Conservation (phyloP, 495 filamentous ascomycete genomes). For the Xanthoparmelia taractica region DNA sequence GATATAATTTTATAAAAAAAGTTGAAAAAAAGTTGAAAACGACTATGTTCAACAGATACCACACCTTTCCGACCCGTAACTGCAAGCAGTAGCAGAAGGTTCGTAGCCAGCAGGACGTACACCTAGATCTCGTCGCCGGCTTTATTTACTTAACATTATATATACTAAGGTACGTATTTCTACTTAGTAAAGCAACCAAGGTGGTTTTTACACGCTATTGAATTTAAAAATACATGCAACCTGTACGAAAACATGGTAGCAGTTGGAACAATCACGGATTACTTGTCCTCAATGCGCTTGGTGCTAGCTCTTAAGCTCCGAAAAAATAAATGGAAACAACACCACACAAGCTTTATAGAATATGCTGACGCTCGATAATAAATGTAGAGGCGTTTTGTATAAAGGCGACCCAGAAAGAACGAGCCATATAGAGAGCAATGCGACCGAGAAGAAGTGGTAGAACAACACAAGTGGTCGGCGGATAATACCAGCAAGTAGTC, state of each 20-base stretch:
- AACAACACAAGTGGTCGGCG: conserved; percentile 70
- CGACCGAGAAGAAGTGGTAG: conserved; percentile 91
- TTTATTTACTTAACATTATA: too few species aligned
- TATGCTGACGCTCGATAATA: conserved; percentile 56
- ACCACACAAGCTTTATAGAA: conserved; percentile 85
- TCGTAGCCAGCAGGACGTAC: too few species aligned
- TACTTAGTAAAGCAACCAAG: too few species aligned
- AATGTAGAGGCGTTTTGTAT: conserved; percentile 50
- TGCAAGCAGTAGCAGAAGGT: too few species aligned
- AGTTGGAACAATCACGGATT: background rate
- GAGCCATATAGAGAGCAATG: conserved; percentile 80
- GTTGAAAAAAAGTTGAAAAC: too few species aligned
- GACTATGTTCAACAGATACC: too few species aligned
- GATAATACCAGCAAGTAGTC: conserved; percentile 77
- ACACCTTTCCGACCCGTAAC: too few species aligned
- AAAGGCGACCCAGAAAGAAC: conserved; percentile 50
- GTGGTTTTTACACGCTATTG: too few species aligned
- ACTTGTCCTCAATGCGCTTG: background rate
- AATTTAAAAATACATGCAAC: too few species aligned
- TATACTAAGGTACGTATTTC: too few species aligned
- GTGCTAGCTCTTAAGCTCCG: conserved; percentile 40
- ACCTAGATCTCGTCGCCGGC: too few species aligned
- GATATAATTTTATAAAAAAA: too few species aligned
- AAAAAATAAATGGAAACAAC: conserved; percentile 74
- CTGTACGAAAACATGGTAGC: background rate